phyloP scores from a whole-genome alignment of 2,329 filamentous ascomycete genomes.

The Penicillium paneum region DNA sequence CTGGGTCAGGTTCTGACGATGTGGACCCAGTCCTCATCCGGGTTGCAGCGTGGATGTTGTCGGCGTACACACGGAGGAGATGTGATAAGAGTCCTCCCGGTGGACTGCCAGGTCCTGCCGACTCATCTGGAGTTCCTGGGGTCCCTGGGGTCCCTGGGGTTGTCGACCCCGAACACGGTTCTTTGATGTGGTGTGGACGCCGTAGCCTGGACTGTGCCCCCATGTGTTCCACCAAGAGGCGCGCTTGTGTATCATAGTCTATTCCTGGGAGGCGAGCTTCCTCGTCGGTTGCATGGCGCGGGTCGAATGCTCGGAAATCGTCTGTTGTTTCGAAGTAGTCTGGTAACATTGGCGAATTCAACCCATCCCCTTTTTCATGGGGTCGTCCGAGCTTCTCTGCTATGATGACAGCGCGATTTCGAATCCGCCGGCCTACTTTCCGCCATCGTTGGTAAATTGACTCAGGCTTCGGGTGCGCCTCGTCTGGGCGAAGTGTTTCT shows the following conservation, averaged over 20 bases:
- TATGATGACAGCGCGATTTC: conserved; percentile 17
- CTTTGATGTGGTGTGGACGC: neutral
- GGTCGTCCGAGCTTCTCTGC: conserved; percentile 24
- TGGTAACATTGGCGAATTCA: conserved; percentile 18
- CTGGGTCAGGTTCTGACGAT: conserved; percentile 14
- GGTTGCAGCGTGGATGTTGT: conserved; percentile 40
- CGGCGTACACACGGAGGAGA: conserved; percentile 64
- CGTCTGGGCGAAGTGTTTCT: conserved; percentile 1
- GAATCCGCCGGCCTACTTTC: conserved; percentile 19
- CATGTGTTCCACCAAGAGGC: conserved; percentile 18
- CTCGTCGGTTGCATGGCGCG: conserved; percentile 20
- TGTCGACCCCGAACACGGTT: conserved; percentile 18
- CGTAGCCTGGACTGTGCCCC: conserved; percentile 7
- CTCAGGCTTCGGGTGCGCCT: conserved; percentile 9
- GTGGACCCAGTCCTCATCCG: conserved; percentile 21
- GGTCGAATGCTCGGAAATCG: conserved; percentile 19
- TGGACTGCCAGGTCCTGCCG: conserved; percentile 16
- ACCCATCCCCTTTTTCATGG: conserved; percentile 21
- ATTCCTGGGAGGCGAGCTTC: conserved; percentile 10
- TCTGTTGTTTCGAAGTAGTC: conserved; percentile 25
- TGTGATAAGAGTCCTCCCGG: conserved; percentile 62
- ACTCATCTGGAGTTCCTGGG: conserved; percentile 17
- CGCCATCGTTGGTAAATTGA: conserved; percentile 17
- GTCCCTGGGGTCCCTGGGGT: conserved; percentile 14
- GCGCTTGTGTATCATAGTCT: conserved; percentile 22